Conservation (phyloP, 352 stramenopile species). For the Phytophthora fragariaefolia region DNA sequence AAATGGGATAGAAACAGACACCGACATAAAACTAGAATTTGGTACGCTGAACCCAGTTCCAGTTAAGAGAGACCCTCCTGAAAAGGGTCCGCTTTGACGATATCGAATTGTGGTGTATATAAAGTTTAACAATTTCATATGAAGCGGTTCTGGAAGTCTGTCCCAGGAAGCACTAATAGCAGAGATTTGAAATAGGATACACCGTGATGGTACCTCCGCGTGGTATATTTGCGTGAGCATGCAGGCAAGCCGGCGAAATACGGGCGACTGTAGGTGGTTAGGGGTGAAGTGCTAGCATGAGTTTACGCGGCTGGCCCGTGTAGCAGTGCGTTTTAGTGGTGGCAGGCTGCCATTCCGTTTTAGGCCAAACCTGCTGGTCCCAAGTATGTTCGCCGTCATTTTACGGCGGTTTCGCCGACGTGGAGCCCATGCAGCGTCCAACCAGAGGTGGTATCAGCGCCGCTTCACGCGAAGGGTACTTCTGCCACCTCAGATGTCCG, state of each 20-base stretch:
- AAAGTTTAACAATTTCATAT: not conserved
- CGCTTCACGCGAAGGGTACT: not conserved
- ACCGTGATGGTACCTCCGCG: conserved; percentile 13
- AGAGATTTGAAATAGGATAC: not conserved
- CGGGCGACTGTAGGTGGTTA: conserved; percentile 5
- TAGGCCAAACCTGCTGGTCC: not conserved
- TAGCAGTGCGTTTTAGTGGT: conserved; percentile 3
- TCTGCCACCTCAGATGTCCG: conserved; percentile 1
- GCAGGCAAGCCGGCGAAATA: conserved; percentile 7
- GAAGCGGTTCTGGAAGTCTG: not conserved
- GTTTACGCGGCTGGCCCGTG: not conserved
- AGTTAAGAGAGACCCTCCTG: too few species aligned
- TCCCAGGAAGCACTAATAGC: not conserved
- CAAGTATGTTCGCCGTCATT: not conserved
- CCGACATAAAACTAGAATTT: too few species aligned
- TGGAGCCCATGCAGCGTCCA: not conserved
- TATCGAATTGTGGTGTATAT: too few species aligned
- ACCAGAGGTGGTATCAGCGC: not conserved
- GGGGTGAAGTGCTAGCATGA: conserved; percentile 8
- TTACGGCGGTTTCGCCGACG: not conserved
- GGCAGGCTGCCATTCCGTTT: not conserved
- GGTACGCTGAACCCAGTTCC: too few species aligned
- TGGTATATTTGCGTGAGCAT: conserved; percentile 21
- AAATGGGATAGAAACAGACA: too few species aligned
- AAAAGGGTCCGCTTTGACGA: too few species aligned